Base-by-base conservation (phyloP, 2,329 filamentous ascomycete genomes). In the Helminthosporium solani region DNA sequence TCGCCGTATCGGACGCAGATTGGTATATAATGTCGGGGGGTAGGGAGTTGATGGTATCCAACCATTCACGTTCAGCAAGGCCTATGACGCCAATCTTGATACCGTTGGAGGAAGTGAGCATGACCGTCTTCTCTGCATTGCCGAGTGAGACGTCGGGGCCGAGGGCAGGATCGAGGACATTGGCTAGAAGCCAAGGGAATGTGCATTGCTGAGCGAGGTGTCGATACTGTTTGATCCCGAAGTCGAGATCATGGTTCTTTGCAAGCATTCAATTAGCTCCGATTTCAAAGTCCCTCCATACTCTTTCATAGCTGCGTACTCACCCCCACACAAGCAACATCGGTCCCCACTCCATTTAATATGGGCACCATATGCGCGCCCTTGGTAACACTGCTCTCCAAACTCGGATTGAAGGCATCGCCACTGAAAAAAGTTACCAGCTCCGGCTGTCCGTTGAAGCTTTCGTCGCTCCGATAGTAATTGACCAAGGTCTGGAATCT, bases 201-300 rank as follows among this genome's bases (percentile, higher is more conserved):
- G 79, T 80, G 73, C 90, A 95, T 64, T 89, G 84, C 27, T 76
- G 75, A 3, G 85, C 78, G 39, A 96, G 75, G 61, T 90, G 78
- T 45, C 82, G 77, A 66, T 91, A 91, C 66, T 95, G 90, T 44
- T 80, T 78, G 33, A 95, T 86, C 11, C 90, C 91, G 70, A 96
- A 96, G 73, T 96, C 91, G 43, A 96, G 82, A 65, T 96, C 91
- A 68, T 96, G 90, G 66, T 96, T 96, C 80, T 90, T 52, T 11
- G 16, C 18, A 31, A 5, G 37, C 8, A 7, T 8, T 21, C 9
- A 27, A 45, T 67, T 34, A 65, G 54, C 35, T 28, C 25, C n/a
- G n/a, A n/a, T 31, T 31, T n/a, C 28, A 31, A 12, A 27, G n/a
- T n/a, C 25, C 25, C 25, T 27, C 25, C 25, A 27, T 7, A n/a